These are phyloP conservation scores for Stropharia rugosoannulata DNA, from an alignment of 768 basidiomycete species.

Conservation along the genomic window DNA sequence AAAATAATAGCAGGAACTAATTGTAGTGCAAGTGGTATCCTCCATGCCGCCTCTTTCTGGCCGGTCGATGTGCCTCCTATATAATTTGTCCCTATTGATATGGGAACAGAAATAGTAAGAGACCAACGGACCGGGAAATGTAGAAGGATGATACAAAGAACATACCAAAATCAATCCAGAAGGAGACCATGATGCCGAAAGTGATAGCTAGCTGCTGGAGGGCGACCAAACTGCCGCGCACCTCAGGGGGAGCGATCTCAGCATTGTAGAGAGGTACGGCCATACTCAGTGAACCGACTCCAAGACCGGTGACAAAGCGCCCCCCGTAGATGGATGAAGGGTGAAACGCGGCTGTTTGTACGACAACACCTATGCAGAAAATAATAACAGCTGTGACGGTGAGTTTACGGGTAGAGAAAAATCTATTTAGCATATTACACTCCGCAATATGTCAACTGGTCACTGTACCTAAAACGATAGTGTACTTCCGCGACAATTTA, in stretches of 20 bases:
- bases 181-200: conserved; percentile 71
- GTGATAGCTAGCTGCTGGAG: conserved; percentile 83
- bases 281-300: conserved; percentile 81
- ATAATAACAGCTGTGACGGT: conserved; percentile 45
- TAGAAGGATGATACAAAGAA: not conserved
- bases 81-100: conserved; percentile 56
- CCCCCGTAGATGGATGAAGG: conserved; percentile 72
- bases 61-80: conserved; percentile 59
- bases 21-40: conserved; percentile 72
- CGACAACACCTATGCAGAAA: conserved; percentile 72
- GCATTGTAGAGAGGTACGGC: conserved; percentile 80
- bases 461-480: conserved; percentile 53
- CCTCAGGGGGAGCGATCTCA: conserved; percentile 75
- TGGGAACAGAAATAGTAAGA: conserved; percentile 37
- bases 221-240: conserved; percentile 78
- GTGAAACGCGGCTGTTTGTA: conserved; percentile 59
- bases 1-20: conserved; percentile 73
- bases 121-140: not conserved
- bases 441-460: not conserved
- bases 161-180: conserved; percentile 52
- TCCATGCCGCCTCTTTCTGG: conserved; percentile 73
- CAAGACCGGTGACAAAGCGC: conserved; percentile 77
- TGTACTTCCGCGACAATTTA: conserved; percentile 71
- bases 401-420: conserved; percentile 9
- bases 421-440: conserved; percentile 5